Base-by-base conservation (phyloP, 1,284 basidiomycete species). In the Papiliotrema laurentii region DNA sequence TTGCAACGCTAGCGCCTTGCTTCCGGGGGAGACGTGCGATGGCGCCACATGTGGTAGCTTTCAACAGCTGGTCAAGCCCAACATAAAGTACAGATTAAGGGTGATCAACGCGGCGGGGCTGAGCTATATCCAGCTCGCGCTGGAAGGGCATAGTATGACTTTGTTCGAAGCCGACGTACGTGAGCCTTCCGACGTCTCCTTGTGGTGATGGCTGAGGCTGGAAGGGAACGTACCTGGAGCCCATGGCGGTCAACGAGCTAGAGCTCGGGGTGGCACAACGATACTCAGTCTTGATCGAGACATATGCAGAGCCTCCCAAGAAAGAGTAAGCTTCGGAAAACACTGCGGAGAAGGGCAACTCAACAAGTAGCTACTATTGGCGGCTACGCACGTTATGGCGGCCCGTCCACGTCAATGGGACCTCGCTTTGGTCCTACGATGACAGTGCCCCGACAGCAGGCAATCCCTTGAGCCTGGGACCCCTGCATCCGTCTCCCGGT, bases 251-350 rank as follows among this genome's bases (percentile, higher is more conserved):
- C 7, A 31, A 39, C 2, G 30, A 40, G 31, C 47, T 53, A 14
- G 42, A 53, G 42, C 31, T 53, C 21, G 47, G 34, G 4, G 26
- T 37, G 10, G 47, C 41, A 22, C 51, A 53, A 30, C 34, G 51
- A 40, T 53, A 53, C 47, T 53, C 51, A 19, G 41, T 53, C 18
- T 21, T 53, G 24, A 53, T 53, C 43, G 43, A 40, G 41, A 53
- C 51, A 16, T 41, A 27, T 43, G 37, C 25, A 3, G 28, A 50
- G 22, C 49, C 49, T 7, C 21, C 34, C 13, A 45, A 50, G 30
- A 16, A 40, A 21, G 43, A 50, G 49, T 50, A 22, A 38, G 43
- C 22, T n/a, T 25, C 5, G 11, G 26, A 47, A 24, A 38, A 10
- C 26, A 5, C 14, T 37, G 18, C 16, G 26, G 25, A 5, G 14